Conservation (phyloP, 2,329 filamentous ascomycete species). For the Nothophoma quercina region DNA sequence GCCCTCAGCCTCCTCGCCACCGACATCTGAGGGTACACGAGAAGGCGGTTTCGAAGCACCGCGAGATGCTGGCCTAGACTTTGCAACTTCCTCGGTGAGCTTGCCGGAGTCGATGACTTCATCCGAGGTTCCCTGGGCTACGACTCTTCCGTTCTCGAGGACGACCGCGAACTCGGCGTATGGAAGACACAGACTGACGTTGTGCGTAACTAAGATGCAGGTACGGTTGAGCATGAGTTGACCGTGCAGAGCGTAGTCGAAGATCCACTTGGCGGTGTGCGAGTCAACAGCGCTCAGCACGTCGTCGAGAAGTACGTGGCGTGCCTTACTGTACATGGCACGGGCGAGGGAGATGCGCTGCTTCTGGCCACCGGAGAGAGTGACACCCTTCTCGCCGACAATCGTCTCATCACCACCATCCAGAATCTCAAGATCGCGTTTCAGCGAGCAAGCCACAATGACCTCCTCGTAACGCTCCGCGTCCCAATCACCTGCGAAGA, state of each 20-base stretch:
- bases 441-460: slow-evolving; percentile 86
- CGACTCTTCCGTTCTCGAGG: slow-evolving; percentile 84
- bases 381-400: slow-evolving; percentile 97
- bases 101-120: slow-evolving; percentile 87
- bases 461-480: slow-evolving; percentile 86
- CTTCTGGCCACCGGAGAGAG: slow-evolving; percentile 95
- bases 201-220: slow-evolving; percentile 95
- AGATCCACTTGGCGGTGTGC: slow-evolving; percentile 98
- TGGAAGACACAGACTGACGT: slow-evolving; percentile 85
- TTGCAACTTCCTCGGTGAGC: slow-evolving; percentile 84
- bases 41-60: slow-evolving; percentile 78
- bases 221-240: slow-evolving; percentile 88
- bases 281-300: slow-evolving; percentile 96
- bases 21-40: slow-evolving; percentile 76
- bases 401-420: slow-evolving; percentile 92
- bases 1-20: slow-evolving; percentile 45
- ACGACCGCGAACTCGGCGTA: slow-evolving; percentile 81
- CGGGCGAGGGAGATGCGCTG: slow-evolving; percentile 96
- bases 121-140: slow-evolving; percentile 76
- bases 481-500: slow-evolving; percentile 84
- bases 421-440: slow-evolving; percentile 90
- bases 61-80: slow-evolving; percentile 74
- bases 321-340: slow-evolving; percentile 94
- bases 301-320: slow-evolving; percentile 90
- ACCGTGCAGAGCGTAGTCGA: slow-evolving; percentile 88